phyloP scores from a whole-genome alignment of 2,329 filamentous ascomycete genomes.

The Gaeumannomyces sp. region DNA sequence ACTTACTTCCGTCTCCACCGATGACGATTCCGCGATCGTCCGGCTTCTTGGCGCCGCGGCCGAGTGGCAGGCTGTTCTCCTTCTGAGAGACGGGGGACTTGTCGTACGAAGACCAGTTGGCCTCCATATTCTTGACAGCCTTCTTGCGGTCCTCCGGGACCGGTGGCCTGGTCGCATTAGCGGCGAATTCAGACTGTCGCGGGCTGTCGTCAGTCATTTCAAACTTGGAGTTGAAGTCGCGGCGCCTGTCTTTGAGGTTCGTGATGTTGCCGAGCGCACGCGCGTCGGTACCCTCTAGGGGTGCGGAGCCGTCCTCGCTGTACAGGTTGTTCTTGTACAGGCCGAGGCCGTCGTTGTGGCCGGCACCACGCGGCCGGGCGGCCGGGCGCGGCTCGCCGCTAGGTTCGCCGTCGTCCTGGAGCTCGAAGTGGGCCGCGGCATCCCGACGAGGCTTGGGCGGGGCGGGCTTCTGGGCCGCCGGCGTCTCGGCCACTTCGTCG shows the following conservation, averaged over 20 bases:
- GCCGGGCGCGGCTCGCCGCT: conserved; percentile 40
- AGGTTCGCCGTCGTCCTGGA: conserved; percentile 61
- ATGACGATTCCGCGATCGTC: conserved; percentile 37
- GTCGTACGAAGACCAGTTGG: conserved; percentile 53
- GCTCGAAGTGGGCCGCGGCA: conserved; percentile 75
- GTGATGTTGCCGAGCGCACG: conserved; percentile 59
- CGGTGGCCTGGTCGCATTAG: conserved; percentile 27
- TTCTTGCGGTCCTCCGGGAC: conserved; percentile 58
- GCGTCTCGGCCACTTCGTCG: conserved; percentile 50
- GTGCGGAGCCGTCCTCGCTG: conserved; percentile 45
- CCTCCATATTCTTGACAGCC: conserved; percentile 66
- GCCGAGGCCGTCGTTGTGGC: conserved; percentile 60
- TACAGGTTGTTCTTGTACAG: conserved; percentile 61
- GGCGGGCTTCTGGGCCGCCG: conserved; percentile 47
- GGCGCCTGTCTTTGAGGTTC: conserved; percentile 65
- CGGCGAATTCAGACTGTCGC: conserved; percentile 29
- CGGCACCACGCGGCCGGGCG: conserved; percentile 45
- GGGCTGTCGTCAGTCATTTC: conserved; percentile 64
- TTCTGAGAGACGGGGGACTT: conserved; percentile 47
- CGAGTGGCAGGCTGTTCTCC: conserved; percentile 40
- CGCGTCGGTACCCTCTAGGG: conserved; percentile 29
- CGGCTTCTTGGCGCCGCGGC: conserved; percentile 11
- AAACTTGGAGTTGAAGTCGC: conserved; percentile 76
- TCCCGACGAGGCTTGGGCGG: conserved; percentile 68
- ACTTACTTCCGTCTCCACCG: conserved; percentile 46